phyloP scores from a whole-genome alignment of 148 eudicot species.

The Nepenthes mirabilis region DNA sequence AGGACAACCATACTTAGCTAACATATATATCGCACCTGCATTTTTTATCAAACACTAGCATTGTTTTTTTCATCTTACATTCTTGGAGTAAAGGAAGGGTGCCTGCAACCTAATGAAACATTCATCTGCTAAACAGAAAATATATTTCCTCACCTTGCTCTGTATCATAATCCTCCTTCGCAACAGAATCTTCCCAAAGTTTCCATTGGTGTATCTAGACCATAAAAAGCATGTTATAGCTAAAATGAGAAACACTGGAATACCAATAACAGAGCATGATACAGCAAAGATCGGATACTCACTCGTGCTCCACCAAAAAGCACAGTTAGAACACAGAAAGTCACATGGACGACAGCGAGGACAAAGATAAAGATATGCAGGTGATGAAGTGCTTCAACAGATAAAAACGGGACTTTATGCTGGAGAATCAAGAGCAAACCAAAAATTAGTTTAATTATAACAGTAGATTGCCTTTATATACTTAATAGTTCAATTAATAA shows the following conservation, averaged over 20 bases:
- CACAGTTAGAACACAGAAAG: constrained; percentile 63
- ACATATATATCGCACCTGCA: not conserved
- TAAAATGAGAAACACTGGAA: not conserved
- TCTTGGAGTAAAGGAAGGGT: too few species aligned
- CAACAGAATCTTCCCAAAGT: constrained; percentile 63
- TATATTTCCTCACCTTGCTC: constrained; percentile 27
- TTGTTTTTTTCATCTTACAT: too few species aligned
- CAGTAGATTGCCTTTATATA: not conserved
- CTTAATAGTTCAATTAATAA: too few species aligned
- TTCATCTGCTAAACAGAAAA: not conserved
- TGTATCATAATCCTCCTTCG: constrained; percentile 41
- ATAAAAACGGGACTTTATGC: constrained; percentile 62
- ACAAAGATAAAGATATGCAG: constrained; percentile 91
- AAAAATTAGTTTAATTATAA: not conserved
- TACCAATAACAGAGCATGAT: not conserved
- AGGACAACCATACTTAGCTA: not conserved
- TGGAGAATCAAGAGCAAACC: constrained; percentile 12
- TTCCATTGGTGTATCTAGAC: constrained; percentile 80
- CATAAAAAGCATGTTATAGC: constrained; percentile 2
- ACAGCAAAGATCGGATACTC: constrained; percentile 7
- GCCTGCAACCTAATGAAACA: too few species aligned
- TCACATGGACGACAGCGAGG: constrained; percentile 66
- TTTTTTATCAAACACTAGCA: not conserved
- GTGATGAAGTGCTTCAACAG: constrained; percentile 74
- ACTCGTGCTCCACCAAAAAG: constrained; percentile 68